These are phyloP conservation scores for Fraxinus baroniana DNA, from an alignment of 305 asterid species.

Conservation along the genomic window DNA sequence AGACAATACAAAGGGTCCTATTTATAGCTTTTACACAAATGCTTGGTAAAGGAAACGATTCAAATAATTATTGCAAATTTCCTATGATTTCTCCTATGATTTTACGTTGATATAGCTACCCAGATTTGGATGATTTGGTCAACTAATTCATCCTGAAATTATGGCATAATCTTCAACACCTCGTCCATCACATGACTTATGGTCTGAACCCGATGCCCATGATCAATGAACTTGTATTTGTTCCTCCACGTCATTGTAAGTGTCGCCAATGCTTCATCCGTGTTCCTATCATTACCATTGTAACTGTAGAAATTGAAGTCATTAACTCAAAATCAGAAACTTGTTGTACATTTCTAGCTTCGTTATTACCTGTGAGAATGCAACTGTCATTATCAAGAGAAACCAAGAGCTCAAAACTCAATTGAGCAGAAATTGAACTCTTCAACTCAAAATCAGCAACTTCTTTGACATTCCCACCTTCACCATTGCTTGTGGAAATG, in stretches of 20 bases:
- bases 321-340: background rate
- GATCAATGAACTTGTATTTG: slow-evolving; percentile 49
- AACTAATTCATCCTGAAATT: no score
- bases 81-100: no score
- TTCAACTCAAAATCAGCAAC: background rate
- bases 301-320: background rate
- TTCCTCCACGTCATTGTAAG: slow-evolving; percentile 39
- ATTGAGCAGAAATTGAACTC: slow-evolving; percentile 25
- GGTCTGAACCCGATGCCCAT: slow-evolving; percentile 35
- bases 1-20: no score
- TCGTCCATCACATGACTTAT: slow-evolving; percentile 33
- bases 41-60: no score
- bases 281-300: background rate
- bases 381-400: slow-evolving; percentile 20
- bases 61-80: no score
- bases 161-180: no score
- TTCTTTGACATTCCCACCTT: background rate
- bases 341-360: background rate
- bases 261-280: slow-evolving; percentile 27
- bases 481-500: slow-evolving; percentile 4
- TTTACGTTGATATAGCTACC: no score
- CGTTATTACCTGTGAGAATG: background rate
- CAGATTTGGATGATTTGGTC: no score
- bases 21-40: no score
- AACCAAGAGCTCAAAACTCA: slow-evolving; percentile 29